These are phyloP conservation scores for Lentinula detonsa DNA, from an alignment of 768 basidiomycete species.

Conservation along the genomic window DNA sequence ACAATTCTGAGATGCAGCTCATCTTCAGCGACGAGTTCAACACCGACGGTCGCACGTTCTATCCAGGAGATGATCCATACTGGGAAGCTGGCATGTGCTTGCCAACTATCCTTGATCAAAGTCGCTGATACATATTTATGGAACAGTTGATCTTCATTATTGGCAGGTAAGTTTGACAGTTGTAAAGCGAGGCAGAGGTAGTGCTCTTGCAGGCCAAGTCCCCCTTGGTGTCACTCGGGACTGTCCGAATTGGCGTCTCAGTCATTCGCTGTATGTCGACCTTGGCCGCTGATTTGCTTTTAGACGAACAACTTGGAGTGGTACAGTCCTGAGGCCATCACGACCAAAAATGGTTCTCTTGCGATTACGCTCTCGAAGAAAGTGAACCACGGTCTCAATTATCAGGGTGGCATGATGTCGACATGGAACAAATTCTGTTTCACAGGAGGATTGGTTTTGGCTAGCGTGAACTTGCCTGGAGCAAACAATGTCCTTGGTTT, in stretches of 20 bases:
- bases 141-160: constrained; percentile 58
- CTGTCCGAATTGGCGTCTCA: neutral
- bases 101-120: neutral
- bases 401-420: constrained; percentile 23
- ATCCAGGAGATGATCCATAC: constrained; percentile 63
- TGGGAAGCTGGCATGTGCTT: constrained; percentile 32
- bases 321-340: constrained; percentile 66
- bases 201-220: neutral
- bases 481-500: constrained; percentile 28
- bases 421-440: constrained; percentile 71
- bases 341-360: constrained; percentile 65
- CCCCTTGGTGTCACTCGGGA: neutral
- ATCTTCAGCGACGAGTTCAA: constrained; percentile 87
- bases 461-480: constrained; percentile 35
- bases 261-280: constrained; percentile 4
- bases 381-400: constrained; percentile 67
- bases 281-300: neutral
- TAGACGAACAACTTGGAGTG: constrained; percentile 68
- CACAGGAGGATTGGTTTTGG: constrained; percentile 69
- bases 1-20: constrained; percentile 28
- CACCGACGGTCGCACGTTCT: constrained; percentile 62
- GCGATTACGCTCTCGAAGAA: constrained; percentile 62
- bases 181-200: neutral
- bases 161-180: constrained; percentile 34
- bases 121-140: neutral